Conservation (phyloP, 164 flowering plant genomes). For the Buxus sempervirens region DNA sequence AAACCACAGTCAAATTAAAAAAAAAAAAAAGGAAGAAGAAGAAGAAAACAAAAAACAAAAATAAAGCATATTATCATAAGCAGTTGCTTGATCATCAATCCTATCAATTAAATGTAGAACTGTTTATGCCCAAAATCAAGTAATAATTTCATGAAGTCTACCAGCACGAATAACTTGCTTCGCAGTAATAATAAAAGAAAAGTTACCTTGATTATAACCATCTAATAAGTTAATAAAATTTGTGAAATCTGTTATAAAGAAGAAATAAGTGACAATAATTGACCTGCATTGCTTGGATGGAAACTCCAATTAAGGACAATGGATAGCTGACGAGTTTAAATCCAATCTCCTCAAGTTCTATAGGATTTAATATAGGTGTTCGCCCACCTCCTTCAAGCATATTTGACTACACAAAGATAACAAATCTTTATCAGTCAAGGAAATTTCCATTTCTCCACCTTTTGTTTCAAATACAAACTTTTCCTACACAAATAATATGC, state of each 20-base stretch:
- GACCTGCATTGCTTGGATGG: slow-evolving; percentile 94
- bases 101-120: no score
- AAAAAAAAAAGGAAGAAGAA: no score
- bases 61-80: no score
- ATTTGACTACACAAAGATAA: slow-evolving; percentile 55
- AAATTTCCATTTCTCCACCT: neutral
- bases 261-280: neutral
- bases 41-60: no score
- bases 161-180: neutral
- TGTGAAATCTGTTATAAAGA: neutral
- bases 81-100: no score
- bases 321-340: slow-evolving; percentile 87
- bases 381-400: slow-evolving; percentile 99
- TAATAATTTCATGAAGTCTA: neutral
- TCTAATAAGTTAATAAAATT: neutral
- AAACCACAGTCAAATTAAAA: no score
- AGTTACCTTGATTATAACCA: neutral
- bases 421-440: slow-evolving; percentile 2
- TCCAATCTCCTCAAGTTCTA: slow-evolving; percentile 82
- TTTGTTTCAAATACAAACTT: neutral
- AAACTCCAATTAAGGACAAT: slow-evolving; percentile 86
- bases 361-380: slow-evolving; percentile 81
- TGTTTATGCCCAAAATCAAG: neutral
- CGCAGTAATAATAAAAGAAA: neutral
- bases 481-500: neutral